Evolutionary conservation across 805 yeast species (phyloP).

Genomic region (Candida krabiensis): DNA sequence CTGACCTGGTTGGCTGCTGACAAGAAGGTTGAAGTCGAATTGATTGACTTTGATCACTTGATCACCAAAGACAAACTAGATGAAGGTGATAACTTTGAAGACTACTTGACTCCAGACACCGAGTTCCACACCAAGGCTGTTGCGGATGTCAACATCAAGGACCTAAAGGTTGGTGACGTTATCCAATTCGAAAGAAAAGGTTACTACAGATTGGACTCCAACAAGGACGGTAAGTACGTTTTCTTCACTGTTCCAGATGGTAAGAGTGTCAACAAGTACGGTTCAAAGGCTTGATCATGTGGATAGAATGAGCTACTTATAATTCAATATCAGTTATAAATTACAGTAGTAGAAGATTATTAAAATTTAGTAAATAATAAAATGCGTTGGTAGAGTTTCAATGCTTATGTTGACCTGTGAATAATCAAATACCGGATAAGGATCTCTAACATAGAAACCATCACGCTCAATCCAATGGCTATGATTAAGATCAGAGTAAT

Average conservation of each 20-base stretch:
- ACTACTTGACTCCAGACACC: slow-evolving; percentile 83
- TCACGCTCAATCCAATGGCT: slow-evolving; percentile 73
- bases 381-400: too few species aligned
- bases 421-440: slow-evolving; percentile 55
- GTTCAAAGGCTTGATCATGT: slow-evolving; percentile 48
- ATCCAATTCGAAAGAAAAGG: slow-evolving; percentile 98
- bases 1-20: slow-evolving; percentile 90
- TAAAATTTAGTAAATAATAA: too few species aligned
- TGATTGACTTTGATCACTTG: slow-evolving; percentile 91
- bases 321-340: too few species aligned
- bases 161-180: slow-evolving; percentile 80
- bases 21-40: slow-evolving; percentile 69
- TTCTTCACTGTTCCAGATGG: slow-evolving; percentile 97
- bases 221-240: slow-evolving; percentile 60
- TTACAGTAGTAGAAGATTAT: background rate
- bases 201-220: slow-evolving; percentile 79
- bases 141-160: slow-evolving; percentile 77
- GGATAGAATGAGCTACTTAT: too few species aligned
- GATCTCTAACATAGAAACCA: slow-evolving; percentile 76
- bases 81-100: slow-evolving; percentile 91
- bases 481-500: slow-evolving; percentile 88
- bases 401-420: slow-evolving; percentile 8
- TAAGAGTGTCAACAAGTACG: slow-evolving; percentile 74
- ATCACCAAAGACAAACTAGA: slow-evolving; percentile 93
- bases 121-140: slow-evolving; percentile 76